phyloP scores from a whole-genome alignment of 2,329 filamentous ascomycete species.

The Pseudogymnoascus sp. region DNA sequence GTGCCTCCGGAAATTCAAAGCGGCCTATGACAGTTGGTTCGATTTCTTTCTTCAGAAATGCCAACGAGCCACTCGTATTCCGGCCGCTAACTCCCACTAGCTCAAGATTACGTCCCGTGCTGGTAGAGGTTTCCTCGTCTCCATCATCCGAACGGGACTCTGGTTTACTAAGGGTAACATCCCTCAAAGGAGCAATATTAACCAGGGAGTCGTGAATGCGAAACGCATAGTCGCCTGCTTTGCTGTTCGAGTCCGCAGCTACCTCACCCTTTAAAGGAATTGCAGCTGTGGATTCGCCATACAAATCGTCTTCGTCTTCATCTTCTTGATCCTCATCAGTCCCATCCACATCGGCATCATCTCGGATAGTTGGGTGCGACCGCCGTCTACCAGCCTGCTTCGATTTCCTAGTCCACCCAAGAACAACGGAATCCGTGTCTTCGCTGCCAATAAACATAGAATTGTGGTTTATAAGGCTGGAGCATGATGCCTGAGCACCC shows the following conservation, averaged over 20 bases:
- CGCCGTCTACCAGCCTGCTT: slow-evolving; percentile 55
- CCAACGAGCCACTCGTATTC: slow-evolving; percentile 60
- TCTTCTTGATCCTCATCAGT: slow-evolving; percentile 48
- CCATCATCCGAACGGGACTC: slow-evolving; percentile 38
- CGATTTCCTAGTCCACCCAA: slow-evolving; percentile 70
- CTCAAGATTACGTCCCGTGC: slow-evolving; percentile 49
- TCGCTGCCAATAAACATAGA: slow-evolving; percentile 81
- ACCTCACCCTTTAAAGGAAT: slow-evolving; percentile 32
- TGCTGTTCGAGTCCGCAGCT: slow-evolving; percentile 32
- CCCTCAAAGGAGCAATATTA: slow-evolving; percentile 72
- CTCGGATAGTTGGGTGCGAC: slow-evolving; percentile 44
- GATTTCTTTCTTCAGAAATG: slow-evolving; percentile 70
- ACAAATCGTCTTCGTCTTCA: slow-evolving; percentile 50
- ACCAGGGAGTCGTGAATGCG: slow-evolving; percentile 67
- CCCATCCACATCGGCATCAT: slow-evolving; percentile 43
- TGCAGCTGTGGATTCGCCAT: slow-evolving; percentile 44
- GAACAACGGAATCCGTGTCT: slow-evolving; percentile 67
- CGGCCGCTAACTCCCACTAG: slow-evolving; percentile 55
- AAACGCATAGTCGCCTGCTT: slow-evolving; percentile 62
- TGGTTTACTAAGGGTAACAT: slow-evolving; percentile 61
- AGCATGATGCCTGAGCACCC: slow-evolving; percentile 57
- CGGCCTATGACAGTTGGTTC: slow-evolving; percentile 63
- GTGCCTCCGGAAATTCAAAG: slow-evolving; percentile 64
- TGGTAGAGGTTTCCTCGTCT: slow-evolving; percentile 36
- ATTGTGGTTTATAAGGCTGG: slow-evolving; percentile 59